Percentiles rank a stretch among this genome's conserved stretches.
phyloP scores from a whole-genome alignment of 768 basidiomycete species.

The Calvatia gigantea region DNA sequence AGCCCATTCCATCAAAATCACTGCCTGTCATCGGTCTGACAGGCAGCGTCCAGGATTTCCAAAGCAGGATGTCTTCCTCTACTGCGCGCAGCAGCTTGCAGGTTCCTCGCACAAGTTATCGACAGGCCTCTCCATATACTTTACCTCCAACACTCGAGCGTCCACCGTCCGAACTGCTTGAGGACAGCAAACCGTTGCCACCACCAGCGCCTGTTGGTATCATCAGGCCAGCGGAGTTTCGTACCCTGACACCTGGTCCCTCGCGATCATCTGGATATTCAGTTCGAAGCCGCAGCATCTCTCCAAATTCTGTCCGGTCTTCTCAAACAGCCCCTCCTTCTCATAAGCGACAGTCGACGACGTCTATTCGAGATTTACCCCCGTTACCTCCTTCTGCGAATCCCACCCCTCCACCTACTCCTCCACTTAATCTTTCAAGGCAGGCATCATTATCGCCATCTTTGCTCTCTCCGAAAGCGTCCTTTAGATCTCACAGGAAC shows the following conservation, averaged over 20 bases:
- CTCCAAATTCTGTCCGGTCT: slow-evolving; percentile 29
- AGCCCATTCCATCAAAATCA: slow-evolving; percentile 19
- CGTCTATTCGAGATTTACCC: slow-evolving; percentile 27
- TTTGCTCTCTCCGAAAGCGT: slow-evolving; percentile 23
- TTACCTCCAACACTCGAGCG: slow-evolving; percentile 26
- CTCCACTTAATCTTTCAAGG: slow-evolving; percentile 21
- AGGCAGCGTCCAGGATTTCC: not conserved
- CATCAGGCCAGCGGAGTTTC: slow-evolving; percentile 15
- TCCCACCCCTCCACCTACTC: slow-evolving; percentile 23
- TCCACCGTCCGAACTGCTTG: slow-evolving; percentile 28
- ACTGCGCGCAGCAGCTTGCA: not conserved
- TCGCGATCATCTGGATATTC: slow-evolving; percentile 23
- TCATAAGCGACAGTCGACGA: slow-evolving; percentile 18
- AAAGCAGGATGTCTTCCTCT: not conserved
- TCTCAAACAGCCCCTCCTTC: slow-evolving; percentile 25
- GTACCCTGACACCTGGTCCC: slow-evolving; percentile 20
- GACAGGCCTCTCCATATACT: slow-evolving; percentile 29
- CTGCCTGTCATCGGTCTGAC: slow-evolving; percentile 13
- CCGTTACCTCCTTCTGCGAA: slow-evolving; percentile 31
- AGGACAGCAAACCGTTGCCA: slow-evolving; percentile 24
- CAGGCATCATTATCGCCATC: slow-evolving; percentile 23
- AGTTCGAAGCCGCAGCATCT: slow-evolving; percentile 19
- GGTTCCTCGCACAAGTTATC: slow-evolving; percentile 4
- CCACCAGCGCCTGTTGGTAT: not conserved
- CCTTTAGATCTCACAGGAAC: slow-evolving; percentile 20